Base-by-base conservation (phyloP, 495 filamentous ascomycete genomes). In the Hypoxylon perforatum region DNA sequence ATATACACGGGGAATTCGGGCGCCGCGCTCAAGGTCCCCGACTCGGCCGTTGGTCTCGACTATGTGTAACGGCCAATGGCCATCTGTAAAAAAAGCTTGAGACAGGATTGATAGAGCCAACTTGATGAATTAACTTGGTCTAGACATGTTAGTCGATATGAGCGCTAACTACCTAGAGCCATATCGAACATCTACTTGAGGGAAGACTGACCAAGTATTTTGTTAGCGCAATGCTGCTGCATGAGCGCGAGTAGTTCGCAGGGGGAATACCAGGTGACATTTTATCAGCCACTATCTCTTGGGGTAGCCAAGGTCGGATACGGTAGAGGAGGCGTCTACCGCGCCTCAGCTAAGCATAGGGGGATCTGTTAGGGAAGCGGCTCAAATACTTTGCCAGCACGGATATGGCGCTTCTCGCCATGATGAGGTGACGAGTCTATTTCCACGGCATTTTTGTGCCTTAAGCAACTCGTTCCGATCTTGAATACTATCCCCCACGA, bases 401-500 rank as follows among this genome's bases (percentile, higher is more conserved):
- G 39, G 39, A 17, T 49, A 23, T 28, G 30, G 11, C 23, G 18
- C 23, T 23, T 44, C 28, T 38, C 36, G 36, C 36, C 21, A 48
- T 38, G 61, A 36, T 23, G 21, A 60, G 53, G 61, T 61, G 54
- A 64, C 55, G 56, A 69, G 42, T 61, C 45, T 33, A 33, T 33
- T 33, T 45, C 15, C 33, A 28, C 30, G 46, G 30, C 35, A 45
- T 55, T 46, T 47, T 55, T 36, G 36, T 50, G 41, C 25, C 33
- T 44, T 61, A 46, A 54, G 44, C 46, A 47, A 22, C 39, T 53
- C 35, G n/a, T 47, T 42, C 39, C 28, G 39, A 33, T 6, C 11
- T 52, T 64, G 61, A 61, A 51, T 61, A 36, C 46, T 58, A 59
- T 63, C 61, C 66, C 66, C 56, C 66, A 61, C 61, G 61, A 69